These are phyloP conservation scores for Torrubiellomyces zombiae DNA, from an alignment of 2,329 filamentous ascomycete species.

Conservation along the genomic window DNA sequence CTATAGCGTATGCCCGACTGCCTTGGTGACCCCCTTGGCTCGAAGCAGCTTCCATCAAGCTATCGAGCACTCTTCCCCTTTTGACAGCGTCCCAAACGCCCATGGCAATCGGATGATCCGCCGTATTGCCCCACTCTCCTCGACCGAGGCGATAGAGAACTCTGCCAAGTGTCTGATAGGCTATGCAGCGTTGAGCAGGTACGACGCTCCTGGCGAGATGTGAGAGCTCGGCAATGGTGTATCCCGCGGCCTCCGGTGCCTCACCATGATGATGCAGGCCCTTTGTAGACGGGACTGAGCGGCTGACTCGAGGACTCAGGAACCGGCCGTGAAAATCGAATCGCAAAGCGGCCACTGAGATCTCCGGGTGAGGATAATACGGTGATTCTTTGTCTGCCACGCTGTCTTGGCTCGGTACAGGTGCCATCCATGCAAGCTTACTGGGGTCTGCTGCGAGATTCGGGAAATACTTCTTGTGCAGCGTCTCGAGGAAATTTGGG, in stretches of 20 bases:
- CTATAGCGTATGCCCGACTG: slow-evolving; percentile 68
- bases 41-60: slow-evolving; percentile 59
- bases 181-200: slow-evolving; percentile 74
- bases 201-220: slow-evolving; percentile 67
- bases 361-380: slow-evolving; percentile 63
- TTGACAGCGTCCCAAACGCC: slow-evolving; percentile 74
- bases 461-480: slow-evolving; percentile 91
- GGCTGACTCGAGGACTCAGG: slow-evolving; percentile 58
- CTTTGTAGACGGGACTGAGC: slow-evolving; percentile 56
- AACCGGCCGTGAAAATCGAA: slow-evolving; percentile 78
- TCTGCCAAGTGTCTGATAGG: slow-evolving; percentile 78
- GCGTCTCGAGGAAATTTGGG: slow-evolving; percentile 64
- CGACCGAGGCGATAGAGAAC: slow-evolving; percentile 69
- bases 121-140: slow-evolving; percentile 47
- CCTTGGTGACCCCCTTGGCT: slow-evolving; percentile 57
- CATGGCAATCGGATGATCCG: slow-evolving; percentile 45
- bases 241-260: slow-evolving; percentile 84
- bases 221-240: slow-evolving; percentile 77
- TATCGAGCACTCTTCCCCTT: slow-evolving; percentile 60
- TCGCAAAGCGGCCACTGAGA: slow-evolving; percentile 63
- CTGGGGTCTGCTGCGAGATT: slow-evolving; percentile 69
- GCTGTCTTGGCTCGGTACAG: slow-evolving; percentile 46
- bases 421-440: slow-evolving; percentile 80
- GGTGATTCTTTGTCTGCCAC: slow-evolving; percentile 52
- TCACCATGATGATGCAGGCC: slow-evolving; percentile 89